These are phyloP conservation scores for Xylaria sp. DNA, from an alignment of 2,329 filamentous ascomycete species.

Conservation along the genomic window DNA sequence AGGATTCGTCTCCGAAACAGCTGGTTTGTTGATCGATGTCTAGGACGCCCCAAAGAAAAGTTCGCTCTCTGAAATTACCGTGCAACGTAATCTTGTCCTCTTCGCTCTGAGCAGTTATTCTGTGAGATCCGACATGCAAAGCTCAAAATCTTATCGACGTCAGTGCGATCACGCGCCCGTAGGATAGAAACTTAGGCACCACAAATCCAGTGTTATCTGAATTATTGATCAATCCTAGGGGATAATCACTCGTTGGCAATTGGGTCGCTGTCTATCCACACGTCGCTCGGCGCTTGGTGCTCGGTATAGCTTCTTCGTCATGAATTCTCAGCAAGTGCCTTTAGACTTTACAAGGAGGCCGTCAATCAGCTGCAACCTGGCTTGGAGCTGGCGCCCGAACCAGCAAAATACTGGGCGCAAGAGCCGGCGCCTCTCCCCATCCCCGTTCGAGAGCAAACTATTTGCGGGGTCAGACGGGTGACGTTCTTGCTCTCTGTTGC, in stretches of 20 bases:
- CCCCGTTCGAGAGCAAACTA: conserved; percentile 23
- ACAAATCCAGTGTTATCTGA: neutral
- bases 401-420: conserved; percentile 8
- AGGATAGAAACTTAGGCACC: neutral
- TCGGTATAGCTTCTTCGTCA: conserved; percentile 6
- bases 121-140: neutral
- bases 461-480: conserved; percentile 37
- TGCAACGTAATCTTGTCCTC: neutral
- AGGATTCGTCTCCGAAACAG: conserved; percentile 16
- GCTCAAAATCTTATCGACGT: neutral
- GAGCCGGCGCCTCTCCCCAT: neutral
- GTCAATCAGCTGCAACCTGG: conserved; percentile 8
- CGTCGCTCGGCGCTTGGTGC: neutral
- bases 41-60: neutral
- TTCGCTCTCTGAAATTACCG: neutral
- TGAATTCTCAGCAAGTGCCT: conserved; percentile 3
- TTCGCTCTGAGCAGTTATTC: neutral
- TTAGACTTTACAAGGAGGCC: conserved; percentile 30
- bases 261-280: neutral
- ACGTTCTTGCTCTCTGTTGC: conserved; percentile 39
- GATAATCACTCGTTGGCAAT: neutral
- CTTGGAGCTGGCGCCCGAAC: conserved; percentile 28
- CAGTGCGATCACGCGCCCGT: neutral
- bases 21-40: neutral
- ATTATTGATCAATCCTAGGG: neutral